Conservation (phyloP, 192 early-diverging fungal genomes). For the Fimicolochytrium jonesii region DNA sequence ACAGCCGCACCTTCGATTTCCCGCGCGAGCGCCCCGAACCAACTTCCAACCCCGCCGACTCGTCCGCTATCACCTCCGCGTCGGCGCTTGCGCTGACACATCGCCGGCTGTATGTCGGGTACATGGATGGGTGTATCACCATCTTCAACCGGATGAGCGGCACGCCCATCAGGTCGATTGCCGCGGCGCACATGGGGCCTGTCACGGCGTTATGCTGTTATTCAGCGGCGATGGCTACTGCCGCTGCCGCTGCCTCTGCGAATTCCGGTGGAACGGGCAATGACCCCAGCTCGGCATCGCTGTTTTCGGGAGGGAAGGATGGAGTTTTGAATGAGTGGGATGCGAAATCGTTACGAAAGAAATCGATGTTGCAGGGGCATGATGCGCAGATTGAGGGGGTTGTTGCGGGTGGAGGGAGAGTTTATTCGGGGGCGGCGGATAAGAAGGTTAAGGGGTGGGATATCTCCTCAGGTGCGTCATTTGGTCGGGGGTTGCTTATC, state of each 20-base stretch:
- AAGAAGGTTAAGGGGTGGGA: conserved; percentile 24
- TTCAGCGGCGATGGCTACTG: background rate
- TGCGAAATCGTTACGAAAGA: conserved; percentile 14
- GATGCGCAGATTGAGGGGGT: conserved; percentile 5
- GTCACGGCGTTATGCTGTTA: conserved; percentile 18
- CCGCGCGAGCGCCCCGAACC: no score
- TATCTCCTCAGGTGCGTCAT: conserved; percentile 11
- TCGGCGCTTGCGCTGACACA: background rate
- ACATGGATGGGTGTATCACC: conserved; percentile 7
- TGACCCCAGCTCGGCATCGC: no score
- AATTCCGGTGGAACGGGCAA: no score
- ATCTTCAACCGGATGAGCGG: conserved; percentile 2
- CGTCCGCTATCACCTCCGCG: background rate
- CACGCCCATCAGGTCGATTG: background rate
- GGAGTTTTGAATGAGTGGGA: conserved; percentile 36
- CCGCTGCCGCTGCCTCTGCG: no score
- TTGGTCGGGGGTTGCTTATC: background rate
- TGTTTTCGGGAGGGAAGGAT: conserved; percentile 30
- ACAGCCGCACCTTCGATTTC: conserved; percentile 5
- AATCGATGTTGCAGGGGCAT: conserved; percentile 31
- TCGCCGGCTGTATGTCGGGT: conserved; percentile 12
- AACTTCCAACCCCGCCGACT: no score
- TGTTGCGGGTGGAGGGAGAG: background rate
- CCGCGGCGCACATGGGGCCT: conserved; percentile 12
- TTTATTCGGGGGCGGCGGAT: conserved; percentile 33